phyloP scores from a whole-genome alignment of 805 yeast genomes.

The Zygotorulaspora danielsina region DNA sequence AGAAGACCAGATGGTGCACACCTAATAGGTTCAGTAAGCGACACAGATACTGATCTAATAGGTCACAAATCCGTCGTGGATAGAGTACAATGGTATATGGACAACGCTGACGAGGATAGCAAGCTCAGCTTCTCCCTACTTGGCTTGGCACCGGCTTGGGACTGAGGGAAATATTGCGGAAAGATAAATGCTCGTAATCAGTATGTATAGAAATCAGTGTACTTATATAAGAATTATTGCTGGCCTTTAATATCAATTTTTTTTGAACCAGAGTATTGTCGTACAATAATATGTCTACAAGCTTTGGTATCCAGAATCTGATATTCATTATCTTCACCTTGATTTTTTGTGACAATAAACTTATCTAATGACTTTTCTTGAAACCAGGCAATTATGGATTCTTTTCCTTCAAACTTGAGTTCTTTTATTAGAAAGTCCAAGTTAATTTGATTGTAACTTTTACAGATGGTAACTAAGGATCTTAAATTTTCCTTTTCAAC shows the following conservation, averaged over 20 bases:
- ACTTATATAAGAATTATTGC: slow-evolving; percentile 17
- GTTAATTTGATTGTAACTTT: slow-evolving; percentile 49
- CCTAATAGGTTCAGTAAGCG: slow-evolving; percentile 38
- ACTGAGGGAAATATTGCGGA: slow-evolving; percentile 20
- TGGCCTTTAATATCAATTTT: slow-evolving; percentile 91
- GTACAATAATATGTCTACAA: slow-evolving; percentile 37
- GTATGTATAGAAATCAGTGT: slow-evolving; percentile 1
- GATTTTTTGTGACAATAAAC: slow-evolving; percentile 32
- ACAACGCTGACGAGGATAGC: slow-evolving; percentile 54
- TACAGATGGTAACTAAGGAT: slow-evolving; percentile 52
- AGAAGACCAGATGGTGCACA: slow-evolving; percentile 67
- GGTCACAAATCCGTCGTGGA: slow-evolving; percentile 46
- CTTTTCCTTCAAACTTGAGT: slow-evolving; percentile 39
- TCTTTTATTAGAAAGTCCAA: slow-evolving; percentile 38
- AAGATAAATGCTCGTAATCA: not conserved
- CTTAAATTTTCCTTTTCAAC: slow-evolving; percentile 54
- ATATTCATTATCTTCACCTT: slow-evolving; percentile 27
- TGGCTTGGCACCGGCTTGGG: slow-evolving; percentile 62
- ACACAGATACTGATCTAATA: slow-evolving; percentile 45
- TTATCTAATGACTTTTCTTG: slow-evolving; percentile 37
- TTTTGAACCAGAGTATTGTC: slow-evolving; percentile 39
- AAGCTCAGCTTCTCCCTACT: slow-evolving; percentile 67
- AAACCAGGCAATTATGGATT: slow-evolving; percentile 44
- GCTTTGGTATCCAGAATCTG: slow-evolving; percentile 35
- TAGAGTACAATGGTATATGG: slow-evolving; percentile 65